Evolutionary conservation across 441 rosid genomes (phyloP), one percentile per base, ranked within the genome.

Genomic region (Euphorbia schlechtendalii): DNA sequence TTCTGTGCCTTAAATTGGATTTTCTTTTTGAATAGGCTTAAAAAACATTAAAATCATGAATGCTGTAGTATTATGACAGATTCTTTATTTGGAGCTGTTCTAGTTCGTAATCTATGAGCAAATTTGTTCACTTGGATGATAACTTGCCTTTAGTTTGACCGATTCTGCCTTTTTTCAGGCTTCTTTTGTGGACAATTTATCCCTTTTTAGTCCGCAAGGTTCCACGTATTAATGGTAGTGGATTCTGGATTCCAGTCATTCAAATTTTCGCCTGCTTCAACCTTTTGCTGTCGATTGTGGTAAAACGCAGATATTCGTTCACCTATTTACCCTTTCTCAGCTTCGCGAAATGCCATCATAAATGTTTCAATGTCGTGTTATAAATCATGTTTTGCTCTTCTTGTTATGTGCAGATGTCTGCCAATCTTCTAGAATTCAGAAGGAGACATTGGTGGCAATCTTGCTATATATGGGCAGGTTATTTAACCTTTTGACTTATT

Each of bases 381-480:
- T 40, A 11, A 27, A 41, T 45, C 48, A 21, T 48, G 25, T 53
- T 55, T 34, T 62, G 5, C 54, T 21, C 22, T 2, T 53, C 3
- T 15, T 52, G 58, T 61, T 36, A n/a, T 36, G 24, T 61, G 65
- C 73, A 91, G 98, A 81, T 91, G 88, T 77, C 88, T n/a, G 56
- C 63, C 38, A 78, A 79, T 73, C 67, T 84, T 48, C 63, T 86
- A 65, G 78, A 71, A 21, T 78, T 84, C 73, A 51, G 67, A 65
- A 76, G 52, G 80, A 77, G 68, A 60, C 80, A 77, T 76, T 79
- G 89, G 95, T 80, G 89, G 96, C 87, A 72, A 21, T 82, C 86
- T 74, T 92, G 98, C 77, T 87, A 89, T 74, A 24, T 84, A 53
- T 92, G 98, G 96, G 96, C 86, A 87, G 98, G 98, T 91, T 68